Percentiles rank a stretch among this genome's conserved stretches.
Evolutionary conservation across 2,329 filamentous ascomycete genomes (phyloP).

Genomic region (Curvularia sp.): DNA sequence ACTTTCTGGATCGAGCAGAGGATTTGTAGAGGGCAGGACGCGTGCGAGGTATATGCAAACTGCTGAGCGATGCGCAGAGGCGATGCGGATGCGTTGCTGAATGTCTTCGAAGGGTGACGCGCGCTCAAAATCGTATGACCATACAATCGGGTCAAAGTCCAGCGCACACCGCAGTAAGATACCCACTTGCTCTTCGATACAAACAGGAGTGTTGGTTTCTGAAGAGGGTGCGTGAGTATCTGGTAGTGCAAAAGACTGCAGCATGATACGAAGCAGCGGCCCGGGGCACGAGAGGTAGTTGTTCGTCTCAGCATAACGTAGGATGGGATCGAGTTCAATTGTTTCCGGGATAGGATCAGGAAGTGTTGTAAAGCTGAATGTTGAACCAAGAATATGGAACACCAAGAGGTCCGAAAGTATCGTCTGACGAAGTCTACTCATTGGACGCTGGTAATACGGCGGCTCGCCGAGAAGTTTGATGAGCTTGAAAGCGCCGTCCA

Average conservation of each 20-base stretch:
- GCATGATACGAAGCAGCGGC: conserved; percentile 48
- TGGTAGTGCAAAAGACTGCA: conserved; percentile 46
- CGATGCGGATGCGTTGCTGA: conserved; percentile 46
- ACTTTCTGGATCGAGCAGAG: conserved; percentile 50
- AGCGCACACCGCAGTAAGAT: conserved; percentile 37
- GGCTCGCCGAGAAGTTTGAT: conserved; percentile 51
- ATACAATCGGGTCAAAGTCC: conserved; percentile 43
- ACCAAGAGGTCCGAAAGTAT: conserved; percentile 49
- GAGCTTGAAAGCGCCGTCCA: conserved; percentile 59
- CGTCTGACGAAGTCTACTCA: conserved; percentile 44
- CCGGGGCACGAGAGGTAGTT: conserved; percentile 51
- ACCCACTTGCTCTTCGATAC: conserved; percentile 38
- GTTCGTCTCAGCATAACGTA: conserved; percentile 52
- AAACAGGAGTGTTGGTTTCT: conserved; percentile 16
- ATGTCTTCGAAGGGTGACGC: conserved; percentile 46
- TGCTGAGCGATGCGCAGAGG: conserved; percentile 50
- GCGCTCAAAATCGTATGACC: conserved; percentile 44
- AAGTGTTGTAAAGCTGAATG: conserved; percentile 39
- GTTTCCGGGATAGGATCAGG: conserved; percentile 41
- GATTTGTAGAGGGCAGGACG: conserved; percentile 41
- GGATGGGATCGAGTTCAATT: conserved; percentile 44
- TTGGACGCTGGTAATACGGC: conserved; percentile 36
- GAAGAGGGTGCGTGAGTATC: conserved; percentile 28
- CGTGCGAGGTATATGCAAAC: conserved; percentile 52
- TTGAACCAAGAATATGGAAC: conserved; percentile 48